Base-by-base conservation (phyloP, 257 asterid species). In the Gentiana straminea region DNA sequence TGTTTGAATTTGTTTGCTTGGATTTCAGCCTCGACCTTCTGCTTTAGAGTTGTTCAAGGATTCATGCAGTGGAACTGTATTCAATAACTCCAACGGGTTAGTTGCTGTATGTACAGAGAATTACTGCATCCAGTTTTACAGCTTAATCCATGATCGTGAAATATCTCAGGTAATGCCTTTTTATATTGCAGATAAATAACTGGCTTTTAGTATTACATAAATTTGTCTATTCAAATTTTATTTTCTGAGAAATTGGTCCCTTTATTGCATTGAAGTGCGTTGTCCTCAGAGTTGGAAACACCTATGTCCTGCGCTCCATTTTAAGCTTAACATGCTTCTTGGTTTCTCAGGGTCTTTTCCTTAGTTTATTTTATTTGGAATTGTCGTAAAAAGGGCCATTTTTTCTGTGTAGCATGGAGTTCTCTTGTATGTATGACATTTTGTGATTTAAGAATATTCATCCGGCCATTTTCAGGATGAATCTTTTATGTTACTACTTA, bases 81-180 rank as follows among this genome's bases (percentile, higher is more conserved):
- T 92, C 61, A 73, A 81, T 73, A 70, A 67, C 76, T 59, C 80
- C 52, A 52, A 70, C 57, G 95, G 89, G 55, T 49, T 83, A 68
- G 79, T 79, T 71, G 94, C 95, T 68, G 76, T 87, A 59, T 75
- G 89, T 51, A 72, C 98, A 4, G 97, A 92, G 70, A 85, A 86
- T 68, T 88, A 83, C 75, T 69, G 94, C 55, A 69, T 92, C 65
- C 98, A 92, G 67, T 57, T 87, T 60, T 92, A 83, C 71, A 83
- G 83, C 71, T 72, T 92, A 73, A 75, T 80, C 67, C 70, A 83
- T 81, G 98, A 92, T 70, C 83, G 90, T 54, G 98, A 87, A 78
- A 74, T 83, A 66, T 79, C 93, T 35, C 84, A 84, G 97, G 98
- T 90, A 65, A 77, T 82, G 46, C 51, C 4, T 50, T 13, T 51